Percentiles rank a stretch among this genome's conserved stretches.
Conservation (phyloP, 1,139 yeast species). For the Yamadazyma songkhlaensis region DNA sequence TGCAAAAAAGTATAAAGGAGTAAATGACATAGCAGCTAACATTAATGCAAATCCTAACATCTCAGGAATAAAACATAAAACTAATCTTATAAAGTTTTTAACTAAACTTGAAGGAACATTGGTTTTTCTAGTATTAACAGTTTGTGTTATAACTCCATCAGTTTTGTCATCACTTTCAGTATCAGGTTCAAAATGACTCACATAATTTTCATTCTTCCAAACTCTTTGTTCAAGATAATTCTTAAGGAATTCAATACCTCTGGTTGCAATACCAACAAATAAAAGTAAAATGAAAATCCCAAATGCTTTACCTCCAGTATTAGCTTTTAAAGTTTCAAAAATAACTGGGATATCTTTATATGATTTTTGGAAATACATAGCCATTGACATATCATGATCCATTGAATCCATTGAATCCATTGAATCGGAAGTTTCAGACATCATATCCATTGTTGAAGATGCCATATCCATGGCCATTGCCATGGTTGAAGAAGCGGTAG, state of each 20-base stretch:
- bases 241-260: constrained; percentile 56
- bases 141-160: background rate
- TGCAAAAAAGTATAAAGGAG: constrained; percentile 66
- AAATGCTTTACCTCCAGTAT: constrained; percentile 58
- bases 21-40: constrained; percentile 76
- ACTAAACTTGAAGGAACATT: constrained; percentile 14
- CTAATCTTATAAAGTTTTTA: constrained; percentile 54
- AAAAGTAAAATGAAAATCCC: constrained; percentile 67
- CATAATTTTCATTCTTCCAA: constrained; percentile 44
- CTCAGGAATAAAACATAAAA: constrained; percentile 58
- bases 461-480: constrained; percentile 6
- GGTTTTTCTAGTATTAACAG: background rate
- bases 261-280: constrained; percentile 53
- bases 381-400: constrained; percentile 36
- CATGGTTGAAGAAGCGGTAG: constrained; percentile 1
- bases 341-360: constrained; percentile 59
- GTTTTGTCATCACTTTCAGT: background rate
- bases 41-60: constrained; percentile 66
- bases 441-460: constrained; percentile 4
- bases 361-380: constrained; percentile 51
- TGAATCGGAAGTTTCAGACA: background rate
- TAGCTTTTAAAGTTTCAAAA: constrained; percentile 52
- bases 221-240: constrained; percentile 66
- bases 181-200: constrained; percentile 7
- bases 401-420: background rate